phyloP scores from a whole-genome alignment of 2,329 filamentous ascomycete genomes.

The Claviceps pusilla region DNA sequence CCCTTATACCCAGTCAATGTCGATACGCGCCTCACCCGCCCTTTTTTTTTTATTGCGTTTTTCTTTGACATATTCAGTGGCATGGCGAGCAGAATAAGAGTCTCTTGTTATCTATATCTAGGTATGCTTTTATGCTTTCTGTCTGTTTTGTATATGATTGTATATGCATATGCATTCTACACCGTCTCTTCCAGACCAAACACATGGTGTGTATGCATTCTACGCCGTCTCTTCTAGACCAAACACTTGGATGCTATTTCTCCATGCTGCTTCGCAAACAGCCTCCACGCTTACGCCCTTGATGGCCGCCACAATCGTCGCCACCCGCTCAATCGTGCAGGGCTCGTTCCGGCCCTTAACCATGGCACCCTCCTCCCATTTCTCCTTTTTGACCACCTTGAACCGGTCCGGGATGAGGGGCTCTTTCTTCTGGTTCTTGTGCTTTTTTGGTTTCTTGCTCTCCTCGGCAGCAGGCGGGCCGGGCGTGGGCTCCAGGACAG shows the following conservation, averaged over 20 bases:
- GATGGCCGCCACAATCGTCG: conserved; percentile 73
- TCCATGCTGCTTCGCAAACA: conserved; percentile 75
- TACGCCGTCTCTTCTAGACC: conserved; percentile 32
- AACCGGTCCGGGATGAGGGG: conserved; percentile 56
- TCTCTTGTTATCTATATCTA: neutral
- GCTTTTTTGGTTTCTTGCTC: conserved; percentile 19
- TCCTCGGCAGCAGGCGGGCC: conserved; percentile 17
- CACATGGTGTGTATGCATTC: conserved; percentile 31
- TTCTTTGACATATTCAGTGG: neutral
- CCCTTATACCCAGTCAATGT: conserved; percentile 1
- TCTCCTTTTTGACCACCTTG: conserved; percentile 89
- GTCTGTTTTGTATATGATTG: neutral
- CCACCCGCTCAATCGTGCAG: conserved; percentile 71
- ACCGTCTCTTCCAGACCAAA: conserved; percentile 46
- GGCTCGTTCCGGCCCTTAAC: conserved; percentile 93
- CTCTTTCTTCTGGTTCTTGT: conserved; percentile 42
- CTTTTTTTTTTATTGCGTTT: neutral
- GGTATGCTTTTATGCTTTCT: neutral
- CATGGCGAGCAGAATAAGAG: neutral
- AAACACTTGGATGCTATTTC: conserved; percentile 69
- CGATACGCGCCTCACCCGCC: conserved; percentile 14
- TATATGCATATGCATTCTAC: conserved; percentile 1
- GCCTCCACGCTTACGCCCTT: conserved; percentile 68
- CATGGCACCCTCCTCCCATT: conserved; percentile 75
- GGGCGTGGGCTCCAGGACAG: too few relatives aligned